Percentiles rank a stretch among this genome's conserved stretches.
Conservation (phyloP, 805 yeast species). For the Suhomyces faveliae region DNA sequence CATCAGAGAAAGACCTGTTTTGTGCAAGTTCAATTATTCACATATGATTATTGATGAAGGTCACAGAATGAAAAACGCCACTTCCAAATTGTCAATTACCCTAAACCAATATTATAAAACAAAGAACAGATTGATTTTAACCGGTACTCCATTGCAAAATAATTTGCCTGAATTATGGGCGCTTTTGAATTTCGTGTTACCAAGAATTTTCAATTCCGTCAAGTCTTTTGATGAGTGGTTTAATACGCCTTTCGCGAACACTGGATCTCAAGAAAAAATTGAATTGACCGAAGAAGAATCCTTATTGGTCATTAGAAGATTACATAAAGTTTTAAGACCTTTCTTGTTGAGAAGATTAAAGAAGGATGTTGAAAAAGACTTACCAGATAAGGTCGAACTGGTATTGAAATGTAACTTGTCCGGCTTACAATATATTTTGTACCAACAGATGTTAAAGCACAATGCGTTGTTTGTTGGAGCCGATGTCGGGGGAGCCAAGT, state of each 20-base stretch:
- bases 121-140: slow-evolving; percentile 72
- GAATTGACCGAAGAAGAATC: slow-evolving; percentile 86
- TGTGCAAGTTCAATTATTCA: slow-evolving; percentile 70
- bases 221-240: slow-evolving; percentile 89
- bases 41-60: slow-evolving; percentile 93
- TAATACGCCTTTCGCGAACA: slow-evolving; percentile 82
- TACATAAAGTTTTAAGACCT: slow-evolving; percentile 84
- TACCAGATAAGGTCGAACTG: slow-evolving; percentile 81
- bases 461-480: slow-evolving; percentile 69
- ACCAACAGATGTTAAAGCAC: slow-evolving; percentile 75
- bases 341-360: slow-evolving; percentile 80
- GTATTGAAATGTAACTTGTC: slow-evolving; percentile 78
- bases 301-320: slow-evolving; percentile 74
- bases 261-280: slow-evolving; percentile 78
- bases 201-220: slow-evolving; percentile 81
- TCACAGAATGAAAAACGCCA: slow-evolving; percentile 81
- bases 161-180: slow-evolving; percentile 88
- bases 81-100: slow-evolving; percentile 70
- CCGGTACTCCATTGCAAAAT: slow-evolving; percentile 87
- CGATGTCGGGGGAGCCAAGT: slow-evolving; percentile 55
- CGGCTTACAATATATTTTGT: slow-evolving; percentile 65
- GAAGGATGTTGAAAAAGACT: slow-evolving; percentile 82
- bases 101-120: slow-evolving; percentile 71
- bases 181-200: slow-evolving; percentile 73
- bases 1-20: slow-evolving; percentile 69